These are phyloP conservation scores for Penicillium occitanis DNA, from an alignment of 2,329 filamentous ascomycete genomes.

Conservation along the genomic window DNA sequence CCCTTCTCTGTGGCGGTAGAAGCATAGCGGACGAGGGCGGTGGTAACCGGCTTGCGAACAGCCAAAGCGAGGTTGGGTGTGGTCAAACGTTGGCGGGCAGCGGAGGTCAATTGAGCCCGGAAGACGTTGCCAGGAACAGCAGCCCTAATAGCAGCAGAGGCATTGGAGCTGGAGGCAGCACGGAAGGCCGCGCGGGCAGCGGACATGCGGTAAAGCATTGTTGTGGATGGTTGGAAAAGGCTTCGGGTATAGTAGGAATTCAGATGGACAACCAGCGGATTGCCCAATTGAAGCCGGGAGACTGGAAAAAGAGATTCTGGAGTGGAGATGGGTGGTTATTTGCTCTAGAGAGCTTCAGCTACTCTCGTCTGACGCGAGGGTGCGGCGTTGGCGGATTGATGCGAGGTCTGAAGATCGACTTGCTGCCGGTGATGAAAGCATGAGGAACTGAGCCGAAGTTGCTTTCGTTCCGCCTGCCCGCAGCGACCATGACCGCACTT, in stretches of 20 bases:
- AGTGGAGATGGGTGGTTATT: constrained; percentile 36
- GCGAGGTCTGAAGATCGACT: constrained; percentile 13
- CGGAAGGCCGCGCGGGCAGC: constrained; percentile 48
- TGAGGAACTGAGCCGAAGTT: constrained; percentile 19
- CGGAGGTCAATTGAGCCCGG: constrained; percentile 47
- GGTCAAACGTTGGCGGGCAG: constrained; percentile 41
- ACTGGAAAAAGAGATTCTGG: constrained; percentile 23
- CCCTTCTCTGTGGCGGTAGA: constrained; percentile 40
- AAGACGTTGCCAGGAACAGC: constrained; percentile 42
- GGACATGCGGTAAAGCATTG: constrained; percentile 49
- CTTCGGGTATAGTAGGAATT: constrained; percentile 32
- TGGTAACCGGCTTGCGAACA: constrained; percentile 47
- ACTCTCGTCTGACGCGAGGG: constrained; percentile 30
- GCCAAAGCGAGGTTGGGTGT: constrained; percentile 44
- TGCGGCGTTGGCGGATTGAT: constrained; percentile 18
- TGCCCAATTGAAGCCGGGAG: constrained; percentile 37
- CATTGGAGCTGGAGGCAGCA: constrained; percentile 46
- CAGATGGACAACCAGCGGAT: constrained; percentile 22
- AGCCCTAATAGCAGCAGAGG: constrained; percentile 41
- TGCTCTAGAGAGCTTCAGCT: constrained; percentile 31
- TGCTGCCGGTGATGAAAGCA: constrained; percentile 20
- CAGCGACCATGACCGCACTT: constrained; percentile 24
- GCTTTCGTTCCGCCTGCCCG: constrained; percentile 22
- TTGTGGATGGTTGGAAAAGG: constrained; percentile 29
- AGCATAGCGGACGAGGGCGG: constrained; percentile 51